Evolutionary conservation across 805 yeast species (phyloP).

Genomic region (Barnettozyma vustinii): DNA sequence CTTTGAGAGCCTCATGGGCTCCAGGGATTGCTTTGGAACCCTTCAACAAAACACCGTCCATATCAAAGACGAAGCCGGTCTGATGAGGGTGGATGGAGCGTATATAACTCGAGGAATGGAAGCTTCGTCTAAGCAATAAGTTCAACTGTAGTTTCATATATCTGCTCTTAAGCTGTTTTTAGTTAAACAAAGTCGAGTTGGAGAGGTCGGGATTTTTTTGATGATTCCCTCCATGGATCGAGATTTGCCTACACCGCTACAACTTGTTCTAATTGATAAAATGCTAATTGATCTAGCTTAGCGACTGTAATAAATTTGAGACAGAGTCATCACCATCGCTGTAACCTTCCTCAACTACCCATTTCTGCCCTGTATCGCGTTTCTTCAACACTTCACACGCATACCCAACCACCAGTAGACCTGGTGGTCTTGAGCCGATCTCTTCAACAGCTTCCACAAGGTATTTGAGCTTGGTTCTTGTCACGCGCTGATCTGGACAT

Average conservation of each 20-base stretch:
- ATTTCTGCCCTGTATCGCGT: slow-evolving; percentile 17
- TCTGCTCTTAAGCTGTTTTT: neutral
- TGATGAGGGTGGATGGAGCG: slow-evolving; percentile 11
- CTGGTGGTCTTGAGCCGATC: slow-evolving; percentile 89
- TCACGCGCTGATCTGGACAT: slow-evolving; percentile 86
- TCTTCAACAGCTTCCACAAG: slow-evolving; percentile 70
- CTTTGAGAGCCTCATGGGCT: slow-evolving; percentile 55
- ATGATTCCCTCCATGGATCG: too few relatives aligned
- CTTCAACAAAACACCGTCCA: slow-evolving; percentile 83
- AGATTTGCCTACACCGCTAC: too few relatives aligned
- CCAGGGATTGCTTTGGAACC: slow-evolving; percentile 63
- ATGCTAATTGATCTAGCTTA: neutral
- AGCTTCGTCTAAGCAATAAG: neutral
- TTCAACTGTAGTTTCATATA: neutral
- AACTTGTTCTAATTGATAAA: neutral
- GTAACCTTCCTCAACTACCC: slow-evolving; percentile 33
- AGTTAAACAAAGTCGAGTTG: too few relatives aligned
- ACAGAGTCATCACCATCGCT: slow-evolving; percentile 15
- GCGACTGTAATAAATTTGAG: slow-evolving; percentile 2
- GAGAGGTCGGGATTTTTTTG: too few relatives aligned
- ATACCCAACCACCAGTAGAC: slow-evolving; percentile 74
- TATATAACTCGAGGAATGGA: slow-evolving; percentile 2
- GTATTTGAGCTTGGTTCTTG: slow-evolving; percentile 63
- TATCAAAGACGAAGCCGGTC: slow-evolving; percentile 29
- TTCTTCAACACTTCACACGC: slow-evolving; percentile 53